These are phyloP conservation scores for Eragrostis curvula DNA, from an alignment of 176 grass and related monocot species.

Conservation along the genomic window DNA sequence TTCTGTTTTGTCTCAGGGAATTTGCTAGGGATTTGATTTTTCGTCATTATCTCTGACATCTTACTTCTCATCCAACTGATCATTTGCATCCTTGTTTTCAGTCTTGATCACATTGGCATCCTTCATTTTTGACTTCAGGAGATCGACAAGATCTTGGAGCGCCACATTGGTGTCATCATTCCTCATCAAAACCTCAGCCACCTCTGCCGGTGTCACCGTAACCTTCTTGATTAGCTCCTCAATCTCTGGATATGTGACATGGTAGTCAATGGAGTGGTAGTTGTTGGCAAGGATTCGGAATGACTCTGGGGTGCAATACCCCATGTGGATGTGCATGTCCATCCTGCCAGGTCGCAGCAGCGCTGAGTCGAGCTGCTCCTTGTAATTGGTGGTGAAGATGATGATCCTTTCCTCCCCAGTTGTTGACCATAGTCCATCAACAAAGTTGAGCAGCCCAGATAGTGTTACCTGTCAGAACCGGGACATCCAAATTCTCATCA, in stretches of 20 bases:
- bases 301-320: conserved; percentile 65
- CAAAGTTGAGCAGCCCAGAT: conserved; percentile 78
- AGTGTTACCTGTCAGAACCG: conserved; percentile 48
- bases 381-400: conserved; percentile 92
- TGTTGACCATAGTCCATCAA: conserved; percentile 88
- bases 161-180: conserved; percentile 50
- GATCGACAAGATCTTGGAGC: conserved; percentile 43
- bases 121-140: conserved; percentile 58
- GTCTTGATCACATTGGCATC: conserved; percentile 34
- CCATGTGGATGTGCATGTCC: conserved; percentile 94
- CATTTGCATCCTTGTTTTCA: conserved; percentile 19
- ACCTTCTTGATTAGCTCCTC: conserved; percentile 52
- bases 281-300: conserved; percentile 75
- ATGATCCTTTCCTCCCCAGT: conserved; percentile 82
- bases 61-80: conserved; percentile 40
- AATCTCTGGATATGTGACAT: conserved; percentile 55
- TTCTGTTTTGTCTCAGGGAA: neutral
- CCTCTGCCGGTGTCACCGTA: conserved; percentile 73
- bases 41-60: conserved; percentile 23
- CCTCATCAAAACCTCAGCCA: conserved; percentile 76
- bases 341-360: conserved; percentile 83
- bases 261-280: conserved; percentile 64
- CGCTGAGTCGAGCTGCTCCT: conserved; percentile 78
- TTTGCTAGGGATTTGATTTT: neutral
- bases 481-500: conserved; percentile 10